Percentiles rank a stretch among this genome's conserved stretches.
Evolutionary conservation across 1,284 basidiomycete species (phyloP).

Genomic region (Naganishia liquefaciens): DNA sequence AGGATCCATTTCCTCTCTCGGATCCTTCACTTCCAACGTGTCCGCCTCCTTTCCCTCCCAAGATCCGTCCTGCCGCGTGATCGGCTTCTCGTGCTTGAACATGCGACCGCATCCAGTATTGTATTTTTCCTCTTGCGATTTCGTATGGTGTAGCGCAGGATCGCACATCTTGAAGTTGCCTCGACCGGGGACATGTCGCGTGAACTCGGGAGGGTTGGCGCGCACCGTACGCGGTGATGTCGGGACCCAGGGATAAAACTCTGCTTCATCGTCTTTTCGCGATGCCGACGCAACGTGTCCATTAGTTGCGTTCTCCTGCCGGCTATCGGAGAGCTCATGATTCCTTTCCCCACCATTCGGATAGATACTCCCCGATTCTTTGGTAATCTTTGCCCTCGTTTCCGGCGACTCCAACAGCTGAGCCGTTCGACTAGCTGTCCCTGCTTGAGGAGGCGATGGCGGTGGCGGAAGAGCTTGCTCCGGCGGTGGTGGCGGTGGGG

Average conservation of each 20-base stretch:
- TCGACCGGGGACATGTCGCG: constrained; percentile 13
- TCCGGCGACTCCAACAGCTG: constrained; percentile 5
- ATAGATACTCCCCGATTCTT: background rate
- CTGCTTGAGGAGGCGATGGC: constrained; percentile 1
- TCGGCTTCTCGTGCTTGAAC: constrained; percentile 33
- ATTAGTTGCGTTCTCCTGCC: background rate
- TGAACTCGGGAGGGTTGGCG: constrained; percentile 14
- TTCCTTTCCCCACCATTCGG: background rate
- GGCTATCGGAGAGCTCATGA: background rate
- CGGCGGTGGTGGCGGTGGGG: constrained; percentile 11
- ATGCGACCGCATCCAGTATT: constrained; percentile 14
- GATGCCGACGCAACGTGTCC: background rate
- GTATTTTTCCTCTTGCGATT: background rate
- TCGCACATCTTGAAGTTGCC: constrained; percentile 14
- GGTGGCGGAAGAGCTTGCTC: constrained; percentile 9
- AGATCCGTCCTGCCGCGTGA: constrained; percentile 47
- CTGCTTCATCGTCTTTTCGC: background rate
- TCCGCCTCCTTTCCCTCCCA: constrained; percentile 38
- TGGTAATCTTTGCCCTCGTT: background rate
- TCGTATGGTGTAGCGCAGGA: background rate
- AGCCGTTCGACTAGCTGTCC: background rate
- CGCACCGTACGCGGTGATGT: background rate
- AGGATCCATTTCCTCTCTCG: constrained; percentile 38
- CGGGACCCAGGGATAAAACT: constrained; percentile 3
- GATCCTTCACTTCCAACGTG: constrained; percentile 39